A percentile compares a stretch with the other conserved stretches of the same genome.
phyloP scores from a whole-genome alignment of 2,329 filamentous ascomycete species.

The Fusarium mangiferae region DNA sequence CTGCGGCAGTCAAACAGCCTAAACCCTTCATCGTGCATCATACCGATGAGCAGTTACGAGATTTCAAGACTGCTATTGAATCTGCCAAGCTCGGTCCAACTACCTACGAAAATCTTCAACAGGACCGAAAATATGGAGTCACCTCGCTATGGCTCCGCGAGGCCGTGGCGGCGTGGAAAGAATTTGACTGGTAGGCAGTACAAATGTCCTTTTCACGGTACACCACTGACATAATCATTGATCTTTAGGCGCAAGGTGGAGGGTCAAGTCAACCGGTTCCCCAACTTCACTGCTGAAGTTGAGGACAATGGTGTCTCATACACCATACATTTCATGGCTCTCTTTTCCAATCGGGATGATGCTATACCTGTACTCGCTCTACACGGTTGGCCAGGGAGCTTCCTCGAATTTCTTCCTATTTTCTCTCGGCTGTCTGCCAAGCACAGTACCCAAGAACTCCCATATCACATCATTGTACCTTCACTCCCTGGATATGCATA shows the following conservation, averaged over 20 bases:
- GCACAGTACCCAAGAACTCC: neutral
- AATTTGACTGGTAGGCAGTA: neutral
- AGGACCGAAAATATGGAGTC: neutral
- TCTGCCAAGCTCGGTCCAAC: neutral
- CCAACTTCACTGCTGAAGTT: neutral
- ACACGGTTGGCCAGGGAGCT: neutral
- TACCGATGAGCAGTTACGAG: neutral
- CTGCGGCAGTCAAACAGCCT: neutral
- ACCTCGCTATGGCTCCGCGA: neutral
- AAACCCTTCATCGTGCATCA: neutral
- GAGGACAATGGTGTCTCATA: neutral
- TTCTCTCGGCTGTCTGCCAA: neutral
- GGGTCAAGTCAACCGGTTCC: neutral
- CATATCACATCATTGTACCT: neutral
- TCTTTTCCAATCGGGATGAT: neutral
- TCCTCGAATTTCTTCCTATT: neutral
- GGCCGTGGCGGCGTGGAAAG: neutral
- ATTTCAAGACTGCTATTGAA: neutral
- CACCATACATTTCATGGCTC: neutral
- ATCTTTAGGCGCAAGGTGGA: neutral
- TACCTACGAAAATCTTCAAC: neutral
- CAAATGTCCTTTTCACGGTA: neutral
- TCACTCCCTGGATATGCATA: neutral
- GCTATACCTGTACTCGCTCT: neutral
- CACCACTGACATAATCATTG: neutral